Base-by-base conservation (phyloP, 2,329 filamentous ascomycete genomes). In the Paraphaeosphaeria minitans region DNA sequence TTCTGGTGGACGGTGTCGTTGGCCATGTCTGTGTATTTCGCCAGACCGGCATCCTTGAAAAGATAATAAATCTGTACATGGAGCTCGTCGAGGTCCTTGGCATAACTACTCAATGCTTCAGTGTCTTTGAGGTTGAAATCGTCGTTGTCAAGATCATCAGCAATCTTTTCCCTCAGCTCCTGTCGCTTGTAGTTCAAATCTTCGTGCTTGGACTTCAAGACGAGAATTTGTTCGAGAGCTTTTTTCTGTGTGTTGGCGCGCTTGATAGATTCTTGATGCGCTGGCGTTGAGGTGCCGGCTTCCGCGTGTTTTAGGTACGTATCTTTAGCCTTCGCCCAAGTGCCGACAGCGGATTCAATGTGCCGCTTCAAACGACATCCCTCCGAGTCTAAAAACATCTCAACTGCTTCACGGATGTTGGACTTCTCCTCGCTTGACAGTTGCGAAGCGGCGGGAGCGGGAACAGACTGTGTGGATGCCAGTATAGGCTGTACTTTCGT, bases 1-100 rank as follows among this genome's bases (percentile, higher is more conserved):
- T 52, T 49, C 14, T 60, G 43, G 27, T 53, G 55, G 22, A 54
- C 27, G 27, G 35, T 29, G 27, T 65, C 67, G 10, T 57, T 35
- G 3, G 46, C 35, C 21, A 53, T n/a, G 13, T 60, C 55, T 19
- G 56, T n/a, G 48, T 66, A 68, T 19, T 62, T 59, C 29, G 67
- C 59, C 43, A 76, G 63, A 8, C 67, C 69, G 14, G 73, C 72
- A 5, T 58, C 43, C 16, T 64, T 63, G 16, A 77, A 57, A 1
- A 66, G 61, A 43, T 64, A 62, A 45, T 73, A 69, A 50, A 75
- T 69, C 31, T 74, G 67, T 1, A 68, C 58, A 46, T 75, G 66
- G 5, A 68, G 46, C 29, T 73, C 70, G 41, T 72, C 66, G 4
- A 76, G 59, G 9, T 56, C 59, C 37, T 68, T 74, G 39, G 67